These are phyloP conservation scores for Cadophora luteo-olivacea DNA, from an alignment of 2,329 filamentous ascomycete genomes.

Conservation along the genomic window DNA sequence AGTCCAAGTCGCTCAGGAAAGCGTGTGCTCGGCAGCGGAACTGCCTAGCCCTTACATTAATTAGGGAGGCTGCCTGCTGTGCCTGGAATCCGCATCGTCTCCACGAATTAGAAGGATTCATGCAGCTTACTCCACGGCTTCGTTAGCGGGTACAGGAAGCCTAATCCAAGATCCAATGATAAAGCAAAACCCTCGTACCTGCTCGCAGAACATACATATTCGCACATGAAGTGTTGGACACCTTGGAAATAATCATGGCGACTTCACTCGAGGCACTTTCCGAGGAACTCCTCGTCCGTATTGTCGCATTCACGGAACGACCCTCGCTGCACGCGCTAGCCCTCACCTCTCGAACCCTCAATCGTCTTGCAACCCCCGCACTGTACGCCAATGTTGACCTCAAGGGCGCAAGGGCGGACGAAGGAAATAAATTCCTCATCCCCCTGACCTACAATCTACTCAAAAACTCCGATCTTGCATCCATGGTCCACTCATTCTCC, in stretches of 20 bases:
- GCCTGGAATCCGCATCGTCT: background rate
- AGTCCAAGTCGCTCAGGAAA: too few relatives aligned
- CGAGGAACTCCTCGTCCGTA: conserved; percentile 6
- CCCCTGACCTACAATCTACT: conserved; percentile 1
- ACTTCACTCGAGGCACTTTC: background rate
- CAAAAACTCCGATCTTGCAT: background rate
- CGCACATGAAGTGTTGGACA: background rate
- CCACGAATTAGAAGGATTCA: background rate
- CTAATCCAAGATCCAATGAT: background rate
- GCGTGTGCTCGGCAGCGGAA: background rate
- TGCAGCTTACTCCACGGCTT: background rate
- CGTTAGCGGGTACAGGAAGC: background rate
- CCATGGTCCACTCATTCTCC: background rate
- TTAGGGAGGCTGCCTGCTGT: background rate
- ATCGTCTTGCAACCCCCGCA: background rate
- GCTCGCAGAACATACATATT: background rate
- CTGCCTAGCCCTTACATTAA: background rate
- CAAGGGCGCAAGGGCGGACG: background rate
- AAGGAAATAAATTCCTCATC: background rate
- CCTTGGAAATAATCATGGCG: background rate
- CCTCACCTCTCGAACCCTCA: background rate
- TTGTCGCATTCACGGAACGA: background rate
- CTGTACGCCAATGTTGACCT: background rate
- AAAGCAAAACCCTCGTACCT: background rate
- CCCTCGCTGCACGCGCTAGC: background rate